Evolutionary conservation across 805 yeast genomes (phyloP).

Genomic region (Barnettozyma populi): DNA sequence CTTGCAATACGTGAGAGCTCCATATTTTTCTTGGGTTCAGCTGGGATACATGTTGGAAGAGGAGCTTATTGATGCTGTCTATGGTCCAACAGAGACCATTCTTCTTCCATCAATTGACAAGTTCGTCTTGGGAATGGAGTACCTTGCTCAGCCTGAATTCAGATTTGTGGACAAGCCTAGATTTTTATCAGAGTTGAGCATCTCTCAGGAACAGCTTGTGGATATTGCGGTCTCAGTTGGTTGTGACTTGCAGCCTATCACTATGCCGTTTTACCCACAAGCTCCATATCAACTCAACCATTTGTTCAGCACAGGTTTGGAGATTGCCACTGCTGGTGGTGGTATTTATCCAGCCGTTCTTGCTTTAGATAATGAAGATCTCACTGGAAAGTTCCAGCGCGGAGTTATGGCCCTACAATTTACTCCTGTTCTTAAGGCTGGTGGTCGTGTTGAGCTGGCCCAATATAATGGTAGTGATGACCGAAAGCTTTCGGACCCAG

Average conservation of each 20-base stretch:
- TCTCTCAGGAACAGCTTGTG: conserved; percentile 60
- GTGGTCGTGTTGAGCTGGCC: conserved; percentile 64
- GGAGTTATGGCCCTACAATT: conserved; percentile 65
- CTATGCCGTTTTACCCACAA: conserved; percentile 43
- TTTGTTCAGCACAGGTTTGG: conserved; percentile 32
- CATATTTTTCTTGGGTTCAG: conserved; percentile 77
- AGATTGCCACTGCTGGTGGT: conserved; percentile 36
- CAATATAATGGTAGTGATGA: conserved; percentile 31
- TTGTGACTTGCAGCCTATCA: conserved; percentile 62
- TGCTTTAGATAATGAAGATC: conserved; percentile 38
- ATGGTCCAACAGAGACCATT: conserved; percentile 79
- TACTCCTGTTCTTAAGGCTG: conserved; percentile 65
- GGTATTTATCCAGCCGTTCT: conserved; percentile 44
- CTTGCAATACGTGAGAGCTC: conserved; percentile 71
- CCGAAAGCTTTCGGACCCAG: neutral
- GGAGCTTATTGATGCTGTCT: conserved; percentile 62
- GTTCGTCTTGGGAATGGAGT: conserved; percentile 68
- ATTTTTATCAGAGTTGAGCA: conserved; percentile 53
- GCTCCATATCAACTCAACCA: conserved; percentile 20
- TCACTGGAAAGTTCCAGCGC: conserved; percentile 50
- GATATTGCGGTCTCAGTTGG: conserved; percentile 80
- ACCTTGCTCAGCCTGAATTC: conserved; percentile 51
- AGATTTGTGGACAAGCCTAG: conserved; percentile 55
- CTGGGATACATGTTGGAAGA: conserved; percentile 61
- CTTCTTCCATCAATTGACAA: conserved; percentile 58